phyloP scores from a whole-genome alignment of 2,329 filamentous ascomycete species.

The Aspergillus sp. region DNA sequence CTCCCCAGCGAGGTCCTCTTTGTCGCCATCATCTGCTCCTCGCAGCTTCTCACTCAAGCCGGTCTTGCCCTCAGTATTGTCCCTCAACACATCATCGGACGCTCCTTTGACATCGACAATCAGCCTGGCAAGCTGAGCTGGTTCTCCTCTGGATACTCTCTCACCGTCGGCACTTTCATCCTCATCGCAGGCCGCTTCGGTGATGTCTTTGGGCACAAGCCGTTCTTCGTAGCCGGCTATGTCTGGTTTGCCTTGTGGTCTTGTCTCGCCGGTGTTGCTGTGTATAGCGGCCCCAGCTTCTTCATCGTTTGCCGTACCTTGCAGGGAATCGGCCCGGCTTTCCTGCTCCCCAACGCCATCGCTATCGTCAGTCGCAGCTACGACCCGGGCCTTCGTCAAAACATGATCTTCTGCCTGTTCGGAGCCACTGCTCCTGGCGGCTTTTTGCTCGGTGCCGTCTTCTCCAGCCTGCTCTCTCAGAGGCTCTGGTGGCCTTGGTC shows the following conservation, averaged over 20 bases:
- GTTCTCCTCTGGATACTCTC: background rate
- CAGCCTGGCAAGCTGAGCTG: background rate
- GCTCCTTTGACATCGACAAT: background rate
- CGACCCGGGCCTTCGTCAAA: constrained; percentile 48
- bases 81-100: background rate
- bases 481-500: constrained; percentile 51
- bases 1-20: background rate
- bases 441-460: constrained; percentile 35
- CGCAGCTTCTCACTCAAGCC: background rate
- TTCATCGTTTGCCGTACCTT: constrained; percentile 52
- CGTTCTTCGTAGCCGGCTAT: constrained; percentile 30
- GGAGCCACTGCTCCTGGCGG: constrained; percentile 21
- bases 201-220: constrained; percentile 32
- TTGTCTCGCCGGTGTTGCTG: constrained; percentile 28
- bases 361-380: constrained; percentile 60
- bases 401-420: constrained; percentile 51
- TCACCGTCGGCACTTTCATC: constrained; percentile 41
- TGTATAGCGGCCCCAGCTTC: constrained; percentile 39
- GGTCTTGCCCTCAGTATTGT: background rate
- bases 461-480: constrained; percentile 26
- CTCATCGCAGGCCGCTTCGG: constrained; percentile 31
- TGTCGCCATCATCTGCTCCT: background rate
- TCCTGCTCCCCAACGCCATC: constrained; percentile 64
- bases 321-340: constrained; percentile 57
- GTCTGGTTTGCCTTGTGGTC: constrained; percentile 31